Evolutionary conservation across 176 grass and related monocot genomes (phyloP).

Genomic region (Sorghum bicolor): Sorghum_bicolor_NCBIv3 NC_012870.2:51365501-51366000

Average conservation of each 20-base stretch:
- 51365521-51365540: too few species aligned
- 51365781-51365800: slow-evolving; percentile 75
- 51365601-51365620: neutral
- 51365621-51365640: neutral
- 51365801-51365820: neutral
- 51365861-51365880: neutral
- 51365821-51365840: neutral
- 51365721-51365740: slow-evolving; percentile 80
- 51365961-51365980: neutral
- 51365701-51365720: slow-evolving; percentile 35
- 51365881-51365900: neutral
- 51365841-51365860: neutral
- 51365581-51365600: too few species aligned
- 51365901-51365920: neutral
- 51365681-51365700: slow-evolving; percentile 1
- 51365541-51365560: too few species aligned
- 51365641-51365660: neutral
- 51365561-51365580: too few species aligned
- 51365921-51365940: neutral
- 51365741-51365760: slow-evolving; percentile 83
- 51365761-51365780: slow-evolving; percentile 87
- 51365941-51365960: neutral
- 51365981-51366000: neutral
- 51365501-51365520: too few species aligned
- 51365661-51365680: neutral